Base-by-base conservation (phyloP, 441 rosid species). In the Hura crepitans region DNA sequence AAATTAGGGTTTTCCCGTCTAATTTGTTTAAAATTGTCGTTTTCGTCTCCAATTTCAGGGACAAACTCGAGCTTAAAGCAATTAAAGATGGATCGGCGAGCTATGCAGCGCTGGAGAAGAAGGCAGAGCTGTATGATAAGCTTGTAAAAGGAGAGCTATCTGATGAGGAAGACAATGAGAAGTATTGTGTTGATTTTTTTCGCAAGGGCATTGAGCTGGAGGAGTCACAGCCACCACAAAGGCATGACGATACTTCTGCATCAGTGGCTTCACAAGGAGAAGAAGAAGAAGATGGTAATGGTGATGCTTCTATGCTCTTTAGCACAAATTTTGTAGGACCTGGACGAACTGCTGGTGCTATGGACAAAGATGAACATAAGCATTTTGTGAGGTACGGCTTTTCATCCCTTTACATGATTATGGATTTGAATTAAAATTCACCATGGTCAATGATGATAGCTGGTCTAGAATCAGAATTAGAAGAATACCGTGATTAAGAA, bases 11-110 rank as follows among this genome's bases (percentile, higher is more conserved):
- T 68, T 33, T 49, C 57, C 54, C 12, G 20, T 43, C 22, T 8
- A 25, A 14, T 30, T 37, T 3, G 11, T 13, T 20, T 65, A 6
- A n/a, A 17, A 60, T 50, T 14, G 18, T 20, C 18, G 3, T 59
- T 69, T 53, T 64, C 28, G 10, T 45, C 9, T 67, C 45, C 43
- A 23, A 65, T 62, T 73, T 14, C 62, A 89, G 97, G 88, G 97
- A 94, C 70, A 90, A 94, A 86, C 86, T 92, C 0, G 99, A 94
- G 84, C 81, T 85, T 45, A 94, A 92, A 81, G 97, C 97, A 22
- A 84, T 83, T 2, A 83, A 83, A 2, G 97, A 92, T 70, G 99
- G 97, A 51, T 79, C 90, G 4, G 86, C 69, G 5, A 89, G 97
- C 81, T 92, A 90, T 37, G 96, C 94, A 0, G 97, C 97, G 37